phyloP scores from a whole-genome alignment of 345 rosid species.

The Rubroshorea leprosula region DNA sequence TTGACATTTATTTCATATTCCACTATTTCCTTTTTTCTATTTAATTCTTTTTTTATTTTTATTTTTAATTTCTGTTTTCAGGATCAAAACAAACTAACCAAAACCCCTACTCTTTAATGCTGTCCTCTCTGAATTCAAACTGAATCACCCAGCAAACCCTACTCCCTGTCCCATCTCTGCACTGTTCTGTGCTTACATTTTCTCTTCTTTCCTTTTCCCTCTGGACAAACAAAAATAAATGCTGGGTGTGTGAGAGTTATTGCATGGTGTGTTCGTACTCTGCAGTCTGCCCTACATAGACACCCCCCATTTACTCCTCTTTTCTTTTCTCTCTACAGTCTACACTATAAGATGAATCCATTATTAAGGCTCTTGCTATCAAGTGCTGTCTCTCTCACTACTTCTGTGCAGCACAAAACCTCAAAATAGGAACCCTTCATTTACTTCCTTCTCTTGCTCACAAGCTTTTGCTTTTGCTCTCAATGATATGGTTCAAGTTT shows the following conservation, averaged over 20 bases:
- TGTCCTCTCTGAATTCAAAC: too few relatives aligned
- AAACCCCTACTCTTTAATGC: too few relatives aligned
- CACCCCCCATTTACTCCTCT: slow-evolving; percentile 32
- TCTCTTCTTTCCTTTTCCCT: slow-evolving; percentile 8
- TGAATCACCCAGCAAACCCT: too few relatives aligned
- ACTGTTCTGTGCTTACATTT: not conserved
- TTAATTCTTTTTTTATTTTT: too few relatives aligned
- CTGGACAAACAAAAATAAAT: slow-evolving; percentile 12
- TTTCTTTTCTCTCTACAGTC: slow-evolving; percentile 27
- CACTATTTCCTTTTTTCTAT: too few relatives aligned
- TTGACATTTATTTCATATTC: too few relatives aligned
- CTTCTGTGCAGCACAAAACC: slow-evolving; percentile 11
- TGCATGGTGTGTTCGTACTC: slow-evolving; percentile 22
- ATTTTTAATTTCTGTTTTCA: too few relatives aligned
- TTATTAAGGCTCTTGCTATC: slow-evolving; percentile 45
- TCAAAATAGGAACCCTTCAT: slow-evolving; percentile 17
- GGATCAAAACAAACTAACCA: too few relatives aligned
- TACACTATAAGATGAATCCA: slow-evolving; percentile 36
- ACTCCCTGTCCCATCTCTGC: not conserved
- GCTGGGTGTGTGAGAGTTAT: not conserved
- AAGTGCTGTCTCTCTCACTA: too few relatives aligned
- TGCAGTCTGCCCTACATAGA: slow-evolving; percentile 26
- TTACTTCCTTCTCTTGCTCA: slow-evolving; percentile 21
- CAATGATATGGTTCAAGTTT: slow-evolving; percentile 22
- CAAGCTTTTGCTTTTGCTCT: slow-evolving; percentile 25